Evolutionary conservation across 1,139 yeast genomes (phyloP).

Genomic region (Debaryomycetaceae sp.): DNA sequence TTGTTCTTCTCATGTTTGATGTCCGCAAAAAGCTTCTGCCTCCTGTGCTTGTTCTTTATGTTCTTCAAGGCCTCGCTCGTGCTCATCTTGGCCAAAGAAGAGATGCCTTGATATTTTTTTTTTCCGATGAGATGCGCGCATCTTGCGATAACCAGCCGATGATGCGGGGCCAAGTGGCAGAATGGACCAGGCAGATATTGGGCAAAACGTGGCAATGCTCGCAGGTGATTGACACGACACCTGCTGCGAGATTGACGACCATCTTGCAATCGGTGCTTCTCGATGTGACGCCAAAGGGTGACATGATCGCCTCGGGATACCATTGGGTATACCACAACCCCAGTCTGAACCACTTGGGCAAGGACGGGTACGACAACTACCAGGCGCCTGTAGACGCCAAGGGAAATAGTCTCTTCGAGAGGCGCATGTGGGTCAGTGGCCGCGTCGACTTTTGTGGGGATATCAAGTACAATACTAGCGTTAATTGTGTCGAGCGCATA

Average conservation of each 20-base stretch:
- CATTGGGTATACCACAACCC: conserved; percentile 62
- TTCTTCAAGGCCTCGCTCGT: conserved; percentile 36
- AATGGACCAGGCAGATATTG: conserved; percentile 7
- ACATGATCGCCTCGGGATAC: conserved; percentile 44
- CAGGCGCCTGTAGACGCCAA: conserved; percentile 55
- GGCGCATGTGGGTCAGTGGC: conserved; percentile 87
- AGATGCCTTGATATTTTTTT: neutral
- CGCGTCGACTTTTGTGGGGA: conserved; percentile 36
- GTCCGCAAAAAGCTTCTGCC: conserved; percentile 75
- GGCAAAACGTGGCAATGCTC: conserved; percentile 11
- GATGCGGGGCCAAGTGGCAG: conserved; percentile 1
- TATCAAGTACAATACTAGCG: conserved; percentile 26
- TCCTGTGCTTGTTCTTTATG: conserved; percentile 70
- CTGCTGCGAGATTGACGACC: conserved; percentile 1
- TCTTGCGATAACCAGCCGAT: no score
- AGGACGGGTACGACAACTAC: conserved; percentile 80
- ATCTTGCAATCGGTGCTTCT: conserved; percentile 6
- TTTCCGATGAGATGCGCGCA: neutral
- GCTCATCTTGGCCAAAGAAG: conserved; percentile 11
- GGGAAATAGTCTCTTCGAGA: conserved; percentile 31
- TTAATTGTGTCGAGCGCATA: conserved; percentile 45
- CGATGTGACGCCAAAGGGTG: neutral
- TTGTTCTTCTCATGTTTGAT: conserved; percentile 73
- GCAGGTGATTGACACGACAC: conserved; percentile 5
- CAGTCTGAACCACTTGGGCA: conserved; percentile 44